A percentile compares a stretch with the other conserved stretches of the same genome.
Conservation (phyloP, 2,329 filamentous ascomycete genomes). For the Claviceps monticola region DNA sequence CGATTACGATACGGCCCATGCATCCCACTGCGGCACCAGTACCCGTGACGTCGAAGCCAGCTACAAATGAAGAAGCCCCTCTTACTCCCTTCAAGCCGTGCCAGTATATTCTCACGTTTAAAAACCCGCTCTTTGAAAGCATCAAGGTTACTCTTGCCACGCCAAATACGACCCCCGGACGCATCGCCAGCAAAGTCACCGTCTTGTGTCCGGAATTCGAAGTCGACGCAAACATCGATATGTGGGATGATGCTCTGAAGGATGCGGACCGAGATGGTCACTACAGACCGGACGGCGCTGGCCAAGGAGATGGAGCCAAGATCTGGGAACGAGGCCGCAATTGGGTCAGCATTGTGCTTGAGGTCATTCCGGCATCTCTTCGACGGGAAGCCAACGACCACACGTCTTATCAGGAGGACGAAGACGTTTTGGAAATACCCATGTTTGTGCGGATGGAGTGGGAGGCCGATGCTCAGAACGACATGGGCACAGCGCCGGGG, state of each 20-base stretch:
- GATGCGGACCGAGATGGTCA: slow-evolving; percentile 28
- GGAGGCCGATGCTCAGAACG: slow-evolving; percentile 56
- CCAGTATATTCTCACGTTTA: slow-evolving; percentile 80
- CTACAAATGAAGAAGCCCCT: slow-evolving; percentile 17
- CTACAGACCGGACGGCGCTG: slow-evolving; percentile 24
- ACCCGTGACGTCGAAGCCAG: slow-evolving; percentile 21
- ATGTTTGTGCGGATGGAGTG: slow-evolving; percentile 89
- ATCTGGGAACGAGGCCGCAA: slow-evolving; percentile 92
- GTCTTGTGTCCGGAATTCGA: slow-evolving; percentile 91
- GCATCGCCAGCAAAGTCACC: slow-evolving; percentile 68
- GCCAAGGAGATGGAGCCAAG: slow-evolving; percentile 71
- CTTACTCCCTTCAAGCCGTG: slow-evolving; percentile 45
- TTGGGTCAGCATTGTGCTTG: slow-evolving; percentile 87
- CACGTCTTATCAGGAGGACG: slow-evolving; percentile 38
- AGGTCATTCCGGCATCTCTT: slow-evolving; percentile 59
- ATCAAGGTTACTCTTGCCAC: slow-evolving; percentile 82
- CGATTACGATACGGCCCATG: slow-evolving; percentile 58
- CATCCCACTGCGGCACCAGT: slow-evolving; percentile 23
- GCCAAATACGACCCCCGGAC: slow-evolving; percentile 62
- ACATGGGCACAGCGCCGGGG: slow-evolving; percentile 40
- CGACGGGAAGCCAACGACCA: slow-evolving; percentile 28
- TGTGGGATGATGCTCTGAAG: slow-evolving; percentile 77
- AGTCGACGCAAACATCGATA: slow-evolving; percentile 79
- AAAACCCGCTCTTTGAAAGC: slow-evolving; percentile 86
- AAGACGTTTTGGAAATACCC: slow-evolving; percentile 71